phyloP scores from a whole-genome alignment of 345 rosid genomes.

The Toxicodendron radicans region DNA sequence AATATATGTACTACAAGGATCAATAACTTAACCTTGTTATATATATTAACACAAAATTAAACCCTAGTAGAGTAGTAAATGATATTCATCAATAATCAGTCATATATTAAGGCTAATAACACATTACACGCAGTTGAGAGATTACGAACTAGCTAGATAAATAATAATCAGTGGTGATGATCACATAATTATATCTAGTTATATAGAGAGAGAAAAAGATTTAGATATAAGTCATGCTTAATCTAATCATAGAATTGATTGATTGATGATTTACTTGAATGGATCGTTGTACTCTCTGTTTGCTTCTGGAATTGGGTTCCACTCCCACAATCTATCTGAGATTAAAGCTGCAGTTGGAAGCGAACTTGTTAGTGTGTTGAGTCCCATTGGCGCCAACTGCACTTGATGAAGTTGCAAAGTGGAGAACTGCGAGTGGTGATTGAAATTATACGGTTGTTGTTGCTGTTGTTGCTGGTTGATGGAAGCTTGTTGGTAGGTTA shows the following conservation, averaged over 20 bases:
- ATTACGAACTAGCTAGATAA: constrained; percentile 1
- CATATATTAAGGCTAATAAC: constrained; percentile 6
- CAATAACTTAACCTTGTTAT: background rate
- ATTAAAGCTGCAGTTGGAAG: constrained; percentile 37
- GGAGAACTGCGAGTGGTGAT: constrained; percentile 42
- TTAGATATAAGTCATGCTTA: background rate
- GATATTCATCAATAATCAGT: background rate
- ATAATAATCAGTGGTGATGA: background rate
- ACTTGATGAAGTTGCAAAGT: constrained; percentile 37
- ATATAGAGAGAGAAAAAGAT: no score
- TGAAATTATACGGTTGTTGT: constrained; percentile 19
- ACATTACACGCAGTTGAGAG: constrained; percentile 12
- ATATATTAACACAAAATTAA: background rate
- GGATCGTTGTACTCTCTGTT: constrained; percentile 50
- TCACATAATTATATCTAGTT: background rate
- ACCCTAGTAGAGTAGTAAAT: constrained; percentile 18
- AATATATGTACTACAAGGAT: background rate
- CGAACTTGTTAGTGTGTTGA: constrained; percentile 45
- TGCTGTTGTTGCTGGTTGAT: constrained; percentile 44
- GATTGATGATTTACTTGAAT: constrained; percentile 55
- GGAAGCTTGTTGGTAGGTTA: constrained; percentile 55
- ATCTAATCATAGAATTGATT: background rate
- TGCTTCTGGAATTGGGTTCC: constrained; percentile 77
- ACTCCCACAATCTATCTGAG: constrained; percentile 75
- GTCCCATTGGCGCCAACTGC: constrained; percentile 32